Percentiles rank a stretch among this genome's conserved stretches.
These are phyloP conservation scores for Gaertneriomyces semiglobifer DNA, from an alignment of 192 early-diverging fungal species.

Conservation along the genomic window DNA sequence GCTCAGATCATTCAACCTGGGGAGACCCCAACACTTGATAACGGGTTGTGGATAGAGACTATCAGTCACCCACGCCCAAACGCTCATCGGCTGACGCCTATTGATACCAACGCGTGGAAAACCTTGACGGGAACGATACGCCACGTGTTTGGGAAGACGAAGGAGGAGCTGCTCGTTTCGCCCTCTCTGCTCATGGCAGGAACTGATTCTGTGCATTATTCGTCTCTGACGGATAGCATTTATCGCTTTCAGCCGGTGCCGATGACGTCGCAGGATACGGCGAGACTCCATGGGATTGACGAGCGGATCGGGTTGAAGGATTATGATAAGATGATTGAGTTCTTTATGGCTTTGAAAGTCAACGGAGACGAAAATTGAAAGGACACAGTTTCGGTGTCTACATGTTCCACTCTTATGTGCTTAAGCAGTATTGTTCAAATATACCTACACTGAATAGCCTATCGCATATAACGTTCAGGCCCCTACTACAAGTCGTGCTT, in stretches of 20 bases:
- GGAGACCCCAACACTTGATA: neutral
- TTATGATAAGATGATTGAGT: conserved; percentile 22
- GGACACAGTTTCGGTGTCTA: no score
- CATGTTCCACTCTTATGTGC: no score
- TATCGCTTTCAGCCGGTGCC: conserved; percentile 18
- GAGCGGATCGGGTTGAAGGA: conserved; percentile 25
- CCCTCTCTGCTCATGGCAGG: conserved; percentile 27
- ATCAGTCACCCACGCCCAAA: neutral
- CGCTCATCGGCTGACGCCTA: neutral
- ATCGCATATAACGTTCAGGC: no score
- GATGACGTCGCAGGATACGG: conserved; percentile 16
- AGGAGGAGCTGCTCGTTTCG: conserved; percentile 16
- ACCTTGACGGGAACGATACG: conserved; percentile 25
- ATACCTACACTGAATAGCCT: no score
- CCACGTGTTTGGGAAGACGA: conserved; percentile 5
- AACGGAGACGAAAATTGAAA: conserved; percentile 8
- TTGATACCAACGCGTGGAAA: conserved; percentile 1
- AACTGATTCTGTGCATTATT: conserved; percentile 19
- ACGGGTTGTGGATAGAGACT: neutral
- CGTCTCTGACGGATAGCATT: conserved; percentile 10
- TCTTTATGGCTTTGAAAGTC: conserved; percentile 16
- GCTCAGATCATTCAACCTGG: neutral
- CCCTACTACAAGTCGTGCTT: conserved; percentile 20
- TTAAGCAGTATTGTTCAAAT: no score
- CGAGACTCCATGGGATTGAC: conserved; percentile 23